Conservation (phyloP, 257 asterid genomes). For the Linaria vulgaris region DNA sequence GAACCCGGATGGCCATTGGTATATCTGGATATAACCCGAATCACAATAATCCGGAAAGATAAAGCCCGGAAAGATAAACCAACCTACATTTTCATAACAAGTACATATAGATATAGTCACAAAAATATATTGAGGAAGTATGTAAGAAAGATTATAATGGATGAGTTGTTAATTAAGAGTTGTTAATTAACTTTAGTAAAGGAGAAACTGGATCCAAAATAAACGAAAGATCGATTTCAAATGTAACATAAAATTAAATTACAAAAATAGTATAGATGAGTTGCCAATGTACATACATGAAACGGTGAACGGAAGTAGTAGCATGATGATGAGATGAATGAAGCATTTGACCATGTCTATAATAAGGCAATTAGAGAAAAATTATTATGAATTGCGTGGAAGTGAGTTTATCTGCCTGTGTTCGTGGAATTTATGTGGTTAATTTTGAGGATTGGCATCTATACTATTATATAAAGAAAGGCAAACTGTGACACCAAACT, state of each 20-base stretch:
- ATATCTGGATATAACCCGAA: slow-evolving; percentile 29
- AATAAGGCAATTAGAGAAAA: neutral
- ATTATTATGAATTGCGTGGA: neutral
- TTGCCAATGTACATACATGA: slow-evolving; percentile 30
- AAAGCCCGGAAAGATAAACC: slow-evolving; percentile 24
- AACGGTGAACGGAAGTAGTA: slow-evolving; percentile 32
- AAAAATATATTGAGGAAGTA: neutral
- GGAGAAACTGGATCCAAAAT: too few species aligned
- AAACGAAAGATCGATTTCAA: too few species aligned
- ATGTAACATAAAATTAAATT: too few species aligned
- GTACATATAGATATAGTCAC: neutral
- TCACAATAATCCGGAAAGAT: slow-evolving; percentile 30
- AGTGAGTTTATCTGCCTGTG: neutral
- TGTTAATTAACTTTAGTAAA: too few species aligned
- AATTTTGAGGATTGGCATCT: too few species aligned
- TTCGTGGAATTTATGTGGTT: too few species aligned
- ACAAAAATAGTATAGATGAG: too few species aligned
- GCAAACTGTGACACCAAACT: too few species aligned
- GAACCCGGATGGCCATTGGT: slow-evolving; percentile 66
- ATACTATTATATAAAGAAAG: too few species aligned
- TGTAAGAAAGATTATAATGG: too few species aligned
- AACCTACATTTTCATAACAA: slow-evolving; percentile 25
- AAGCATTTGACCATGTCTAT: slow-evolving; percentile 33
- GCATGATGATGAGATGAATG: slow-evolving; percentile 27
- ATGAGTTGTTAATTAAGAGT: too few species aligned